Evolutionary conservation across 306 rosid species (phyloP), one percentile per base, ranked within the genome.

Genomic region (Dryas drummondii): DNA sequence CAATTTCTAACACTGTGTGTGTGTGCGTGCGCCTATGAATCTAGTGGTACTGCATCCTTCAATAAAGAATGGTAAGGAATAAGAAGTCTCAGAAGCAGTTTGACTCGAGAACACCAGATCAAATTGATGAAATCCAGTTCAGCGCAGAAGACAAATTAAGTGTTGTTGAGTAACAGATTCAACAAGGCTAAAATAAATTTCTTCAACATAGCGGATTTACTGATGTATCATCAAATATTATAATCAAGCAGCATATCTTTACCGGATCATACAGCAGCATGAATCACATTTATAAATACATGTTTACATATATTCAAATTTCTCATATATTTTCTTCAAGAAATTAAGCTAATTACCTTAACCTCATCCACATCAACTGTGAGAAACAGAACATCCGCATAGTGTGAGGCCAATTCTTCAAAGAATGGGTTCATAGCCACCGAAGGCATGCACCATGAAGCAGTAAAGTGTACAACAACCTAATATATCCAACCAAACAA

Each of bases 361-460:
- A 92, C 91, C 62, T 94, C 97, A 80, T 94, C 99, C 63, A 92
- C 97, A 82, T 94, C 99, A 49, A 94, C 96, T 1, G 82, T 70
- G 79, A 94, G 97, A 85, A 94, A 94, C 81, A 86, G 80, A 81
- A 70, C 84, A 84, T 86, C 90, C 41, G 83, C 83, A 86, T 85
- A 84, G 76, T 13, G 78, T n/a, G 80, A 76, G 78, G 97, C 92
- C 73, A 92, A 7, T 55, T 92, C 97, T 61, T 94, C 92, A 76
- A 92, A 87, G 63, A 84, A 45, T 1, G 97, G 85, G 75, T 60
- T 82, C 99, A 94, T 94, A 73, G 89, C 96, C 77, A 94, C 96
- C 27, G 97, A 94, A 74, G 97, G 99, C 86, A 94, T 86, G 83
- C 99, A 94, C 97, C 99, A 94, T 45, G 96, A 85, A 77, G 97